A percentile compares a stretch with the other conserved stretches of the same genome.
Evolutionary conservation across 1,284 basidiomycete species (phyloP).

Genomic region (Sporisorium iseilematis-ciliati): DNA sequence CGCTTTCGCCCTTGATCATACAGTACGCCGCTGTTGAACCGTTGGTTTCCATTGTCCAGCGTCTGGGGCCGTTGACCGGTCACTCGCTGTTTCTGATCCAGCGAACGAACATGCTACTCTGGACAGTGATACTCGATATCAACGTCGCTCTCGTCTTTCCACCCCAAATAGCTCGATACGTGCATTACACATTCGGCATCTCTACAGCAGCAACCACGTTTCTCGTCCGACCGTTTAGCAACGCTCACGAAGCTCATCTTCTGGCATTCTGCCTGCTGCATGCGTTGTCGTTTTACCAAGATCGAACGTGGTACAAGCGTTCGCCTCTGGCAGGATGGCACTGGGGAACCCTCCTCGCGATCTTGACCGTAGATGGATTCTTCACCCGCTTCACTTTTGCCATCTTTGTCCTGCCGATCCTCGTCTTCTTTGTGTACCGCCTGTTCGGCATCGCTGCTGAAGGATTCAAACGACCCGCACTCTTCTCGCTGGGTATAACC

Average conservation of each 20-base stretch:
- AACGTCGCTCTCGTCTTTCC: slow-evolving; percentile 9
- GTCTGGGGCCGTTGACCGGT: slow-evolving; percentile 4
- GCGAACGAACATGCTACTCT: slow-evolving; percentile 10
- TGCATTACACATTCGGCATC: slow-evolving; percentile 51
- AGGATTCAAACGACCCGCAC: neutral
- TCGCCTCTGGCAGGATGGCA: neutral
- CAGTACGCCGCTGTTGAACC: slow-evolving; percentile 8
- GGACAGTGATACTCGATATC: slow-evolving; percentile 25
- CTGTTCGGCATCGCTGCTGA: neutral
- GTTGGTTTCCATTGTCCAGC: neutral
- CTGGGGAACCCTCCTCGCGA: slow-evolving; percentile 18
- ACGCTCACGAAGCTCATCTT: slow-evolving; percentile 62
- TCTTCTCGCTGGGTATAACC: slow-evolving; percentile 9
- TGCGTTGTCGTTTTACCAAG: neutral
- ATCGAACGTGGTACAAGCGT: slow-evolving; percentile 16
- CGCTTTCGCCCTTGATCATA: slow-evolving; percentile 12
- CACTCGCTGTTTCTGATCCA: slow-evolving; percentile 22
- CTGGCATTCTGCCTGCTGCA: slow-evolving; percentile 41
- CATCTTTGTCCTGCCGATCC: slow-evolving; percentile 59
- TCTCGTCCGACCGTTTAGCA: slow-evolving; percentile 68
- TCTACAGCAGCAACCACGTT: slow-evolving; percentile 64
- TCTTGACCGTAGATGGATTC: slow-evolving; percentile 45
- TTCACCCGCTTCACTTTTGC: slow-evolving; percentile 67
- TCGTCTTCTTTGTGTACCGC: neutral
- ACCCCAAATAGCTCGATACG: slow-evolving; percentile 9